These are phyloP conservation scores for Sporobolomyces pararoseus DNA, from an alignment of 768 basidiomycete genomes.

Conservation along the genomic window DNA sequence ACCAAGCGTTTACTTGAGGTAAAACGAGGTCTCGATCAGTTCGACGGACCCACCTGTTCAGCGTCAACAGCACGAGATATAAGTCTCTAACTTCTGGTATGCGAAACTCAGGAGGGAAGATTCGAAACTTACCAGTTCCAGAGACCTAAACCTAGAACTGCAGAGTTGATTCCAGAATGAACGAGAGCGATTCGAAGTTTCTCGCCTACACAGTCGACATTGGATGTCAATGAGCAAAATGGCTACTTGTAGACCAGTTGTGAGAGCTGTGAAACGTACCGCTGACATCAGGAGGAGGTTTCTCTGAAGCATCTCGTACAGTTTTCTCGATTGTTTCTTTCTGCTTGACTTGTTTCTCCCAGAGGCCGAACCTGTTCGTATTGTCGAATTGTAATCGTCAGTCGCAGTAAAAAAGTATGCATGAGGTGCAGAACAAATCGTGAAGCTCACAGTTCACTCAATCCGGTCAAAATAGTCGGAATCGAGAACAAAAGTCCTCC, in stretches of 20 bases:
- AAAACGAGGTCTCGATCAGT: constrained; percentile 39
- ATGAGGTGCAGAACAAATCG: too few relatives aligned
- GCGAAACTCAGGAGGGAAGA: too few relatives aligned
- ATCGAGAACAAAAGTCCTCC: constrained; percentile 46
- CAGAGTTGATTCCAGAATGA: constrained; percentile 47
- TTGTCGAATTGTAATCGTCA: too few relatives aligned
- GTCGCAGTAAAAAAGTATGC: too few relatives aligned
- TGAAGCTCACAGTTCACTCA: constrained; percentile 47
- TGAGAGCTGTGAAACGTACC: not conserved
- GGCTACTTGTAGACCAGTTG: not conserved
- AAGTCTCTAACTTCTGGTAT: too few relatives aligned
- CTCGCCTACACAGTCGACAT: constrained; percentile 6
- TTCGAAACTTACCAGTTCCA: constrained; percentile 35
- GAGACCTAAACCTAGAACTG: constrained; percentile 31
- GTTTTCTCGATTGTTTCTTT: constrained; percentile 2
- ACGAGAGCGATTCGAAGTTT: constrained; percentile 47
- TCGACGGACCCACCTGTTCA: constrained; percentile 40
- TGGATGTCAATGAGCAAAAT: not conserved
- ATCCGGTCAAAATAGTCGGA: constrained; percentile 47
- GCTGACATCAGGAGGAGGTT: constrained; percentile 8
- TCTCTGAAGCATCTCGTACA: not conserved
- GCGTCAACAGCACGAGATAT: too few relatives aligned
- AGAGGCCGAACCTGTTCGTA: not conserved
- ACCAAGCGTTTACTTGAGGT: constrained; percentile 38
- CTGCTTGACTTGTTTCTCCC: constrained; percentile 6